These are phyloP conservation scores for Daldinia concentrica DNA, from an alignment of 495 filamentous ascomycete species.

Conservation along the genomic window DNA sequence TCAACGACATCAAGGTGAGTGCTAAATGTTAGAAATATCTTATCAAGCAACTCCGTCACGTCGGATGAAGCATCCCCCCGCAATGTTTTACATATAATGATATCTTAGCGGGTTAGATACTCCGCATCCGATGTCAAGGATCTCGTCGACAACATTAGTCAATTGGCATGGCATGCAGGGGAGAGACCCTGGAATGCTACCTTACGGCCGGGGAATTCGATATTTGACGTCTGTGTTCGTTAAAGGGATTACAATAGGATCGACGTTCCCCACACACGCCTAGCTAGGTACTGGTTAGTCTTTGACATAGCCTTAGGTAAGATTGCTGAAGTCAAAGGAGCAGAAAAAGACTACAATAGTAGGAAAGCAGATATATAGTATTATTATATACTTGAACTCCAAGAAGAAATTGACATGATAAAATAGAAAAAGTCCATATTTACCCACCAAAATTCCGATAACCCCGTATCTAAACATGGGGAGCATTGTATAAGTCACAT, in stretches of 20 bases:
- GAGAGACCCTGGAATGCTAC: background rate
- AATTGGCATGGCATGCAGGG: background rate
- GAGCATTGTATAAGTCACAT: too few species aligned
- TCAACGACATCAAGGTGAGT: constrained; percentile 13
- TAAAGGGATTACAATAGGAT: background rate
- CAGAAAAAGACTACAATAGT: too few species aligned
- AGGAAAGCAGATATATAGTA: too few species aligned
- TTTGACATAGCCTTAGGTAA: too few species aligned
- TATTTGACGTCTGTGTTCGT: background rate
- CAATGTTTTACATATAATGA: constrained; percentile 20
- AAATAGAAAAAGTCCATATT: too few species aligned
- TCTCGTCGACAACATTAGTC: background rate
- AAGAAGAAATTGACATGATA: too few species aligned
- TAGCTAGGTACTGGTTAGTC: too few species aligned
- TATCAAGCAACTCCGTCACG: background rate
- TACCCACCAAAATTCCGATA: too few species aligned
- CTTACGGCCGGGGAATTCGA: background rate
- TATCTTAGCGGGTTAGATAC: constrained; percentile 12
- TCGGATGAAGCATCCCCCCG: background rate
- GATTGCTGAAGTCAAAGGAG: too few species aligned
- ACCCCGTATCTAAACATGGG: too few species aligned
- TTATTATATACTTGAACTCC: too few species aligned
- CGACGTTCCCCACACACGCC: background rate
- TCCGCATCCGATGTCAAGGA: constrained; percentile 11
- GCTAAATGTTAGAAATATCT: constrained; percentile 3